phyloP scores from a whole-genome alignment of 805 yeast genomes.

The Kregervanrija fluxuum region DNA sequence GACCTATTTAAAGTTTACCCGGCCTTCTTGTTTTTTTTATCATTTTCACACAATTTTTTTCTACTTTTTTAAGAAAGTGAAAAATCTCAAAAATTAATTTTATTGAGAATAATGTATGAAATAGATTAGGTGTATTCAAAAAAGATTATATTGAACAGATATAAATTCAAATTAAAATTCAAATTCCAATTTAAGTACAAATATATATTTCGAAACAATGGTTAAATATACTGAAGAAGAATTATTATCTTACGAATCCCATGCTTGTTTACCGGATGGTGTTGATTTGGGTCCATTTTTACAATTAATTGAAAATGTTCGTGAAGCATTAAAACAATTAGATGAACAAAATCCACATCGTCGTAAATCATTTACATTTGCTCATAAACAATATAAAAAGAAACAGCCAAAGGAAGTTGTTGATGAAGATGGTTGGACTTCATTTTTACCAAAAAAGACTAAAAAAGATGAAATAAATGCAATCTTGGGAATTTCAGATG shows the following conservation, averaged over 20 bases:
- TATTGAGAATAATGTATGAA: too few species aligned
- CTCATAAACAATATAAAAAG: slow-evolving; percentile 33
- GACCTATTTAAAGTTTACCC: too few species aligned
- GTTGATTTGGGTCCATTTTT: slow-evolving; percentile 60
- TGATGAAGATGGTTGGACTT: slow-evolving; percentile 83
- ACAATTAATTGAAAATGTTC: slow-evolving; percentile 59
- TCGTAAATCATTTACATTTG: slow-evolving; percentile 53
- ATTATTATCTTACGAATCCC: slow-evolving; percentile 49
- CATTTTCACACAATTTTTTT: too few species aligned
- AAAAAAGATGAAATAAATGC: slow-evolving; percentile 31
- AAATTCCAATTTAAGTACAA: too few species aligned
- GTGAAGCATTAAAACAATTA: slow-evolving; percentile 31
- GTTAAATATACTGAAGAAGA: slow-evolving; percentile 60
- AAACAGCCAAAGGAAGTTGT: slow-evolving; percentile 42
- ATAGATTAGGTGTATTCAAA: too few species aligned
- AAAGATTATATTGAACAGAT: too few species aligned
- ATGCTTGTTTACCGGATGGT: slow-evolving; percentile 53
- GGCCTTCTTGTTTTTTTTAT: too few species aligned
- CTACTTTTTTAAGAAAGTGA: too few species aligned
- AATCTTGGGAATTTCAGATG: not conserved
- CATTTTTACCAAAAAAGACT: slow-evolving; percentile 35
- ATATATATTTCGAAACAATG: not conserved
- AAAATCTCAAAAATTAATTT: too few species aligned
- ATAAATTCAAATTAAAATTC: too few species aligned
- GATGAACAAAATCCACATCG: slow-evolving; percentile 31